Base-by-base conservation (phyloP, 2,329 filamentous ascomycete genomes). In the Aspergillus aculeatus region DNA sequence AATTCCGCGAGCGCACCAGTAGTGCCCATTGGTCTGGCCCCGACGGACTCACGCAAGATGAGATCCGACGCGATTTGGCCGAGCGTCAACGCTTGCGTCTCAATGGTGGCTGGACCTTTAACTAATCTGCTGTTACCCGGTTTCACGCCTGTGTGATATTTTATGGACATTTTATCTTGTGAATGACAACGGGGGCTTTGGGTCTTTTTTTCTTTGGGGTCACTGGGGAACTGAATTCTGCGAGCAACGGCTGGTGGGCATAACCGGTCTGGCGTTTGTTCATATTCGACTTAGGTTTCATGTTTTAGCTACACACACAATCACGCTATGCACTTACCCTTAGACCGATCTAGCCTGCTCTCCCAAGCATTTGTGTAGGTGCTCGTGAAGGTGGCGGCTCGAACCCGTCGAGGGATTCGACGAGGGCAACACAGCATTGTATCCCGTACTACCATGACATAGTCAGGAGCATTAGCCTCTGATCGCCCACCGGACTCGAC, bases 21-120 rank as follows among this genome's bases (percentile, higher is more conserved):
- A 96, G 92, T 76, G 96, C 96, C 38, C 96, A 96, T 78, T 99
- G 95, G 95, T 89, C 85, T 70, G 77, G 91, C 57, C 82, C 89
- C 3, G 96, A 99, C 75, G 82, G 84, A 49, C 81, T 99, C 67
- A 97, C 93, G 0, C 89, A 93, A 66, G 93, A 96, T 60, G 93
- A 97, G 71, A 91, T 96, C 69, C 81, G 85, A 56, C 89, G 86
- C 71, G 93, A 97, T 77, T 79, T 90, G 68, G 88, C 90, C 62
- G 90, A 89, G 58, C 84, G 93, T 62, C 90, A 96, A 75, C 86
- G 88, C 71, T 82, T 97, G 72, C 85, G 90, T 54, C 83, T 89
- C 62, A 91, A 96, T 66, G 93, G 93, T 4, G 92, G 90, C 0
- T 97, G 93, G 93, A 87, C 85, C 51, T 94, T 90, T 73, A 50